These are phyloP conservation scores for Fusarium pseudonygamai DNA, from an alignment of 2,329 filamentous ascomycete species.

Conservation along the genomic window DNA sequence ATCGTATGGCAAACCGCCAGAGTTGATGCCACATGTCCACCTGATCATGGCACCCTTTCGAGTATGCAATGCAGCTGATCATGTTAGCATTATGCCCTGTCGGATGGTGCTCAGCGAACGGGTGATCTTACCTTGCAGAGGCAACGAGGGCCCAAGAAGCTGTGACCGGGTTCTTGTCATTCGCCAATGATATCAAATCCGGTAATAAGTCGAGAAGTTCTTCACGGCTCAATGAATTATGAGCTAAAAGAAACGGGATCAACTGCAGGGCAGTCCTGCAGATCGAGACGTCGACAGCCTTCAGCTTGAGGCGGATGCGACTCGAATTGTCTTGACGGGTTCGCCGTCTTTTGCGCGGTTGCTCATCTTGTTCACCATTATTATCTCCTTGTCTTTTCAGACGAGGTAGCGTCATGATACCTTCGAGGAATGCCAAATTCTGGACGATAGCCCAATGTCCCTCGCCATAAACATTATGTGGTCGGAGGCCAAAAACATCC, in stretches of 20 bases:
- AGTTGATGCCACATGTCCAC: conserved; percentile 71
- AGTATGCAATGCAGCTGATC: conserved; percentile 46
- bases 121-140: conserved; percentile 72
- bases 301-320: conserved; percentile 60
- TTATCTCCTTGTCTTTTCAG: conserved; percentile 37
- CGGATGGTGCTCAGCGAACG: not conserved
- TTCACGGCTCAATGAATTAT: conserved; percentile 56
- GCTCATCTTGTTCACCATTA: conserved; percentile 49
- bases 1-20: conserved; percentile 79
- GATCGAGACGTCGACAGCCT: conserved; percentile 54
- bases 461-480: conserved; percentile 64
- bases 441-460: conserved; percentile 69
- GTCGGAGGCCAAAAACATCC: conserved; percentile 62
- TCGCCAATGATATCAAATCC: conserved; percentile 66
- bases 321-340: conserved; percentile 51
- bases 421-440: conserved; percentile 66
- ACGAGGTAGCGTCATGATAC: conserved; percentile 50
- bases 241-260: conserved; percentile 64
- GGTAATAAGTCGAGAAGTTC: conserved; percentile 66
- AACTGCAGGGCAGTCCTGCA: conserved; percentile 66
- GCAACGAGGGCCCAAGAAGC: conserved; percentile 87
- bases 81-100: conserved; percentile 32
- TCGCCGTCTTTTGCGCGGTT: conserved; percentile 63
- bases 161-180: conserved; percentile 73
- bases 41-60: conserved; percentile 48